A percentile compares a stretch with the other conserved stretches of the same genome.
phyloP scores from a whole-genome alignment of 805 yeast genomes.

The Saccharomycopsis sp. region DNA sequence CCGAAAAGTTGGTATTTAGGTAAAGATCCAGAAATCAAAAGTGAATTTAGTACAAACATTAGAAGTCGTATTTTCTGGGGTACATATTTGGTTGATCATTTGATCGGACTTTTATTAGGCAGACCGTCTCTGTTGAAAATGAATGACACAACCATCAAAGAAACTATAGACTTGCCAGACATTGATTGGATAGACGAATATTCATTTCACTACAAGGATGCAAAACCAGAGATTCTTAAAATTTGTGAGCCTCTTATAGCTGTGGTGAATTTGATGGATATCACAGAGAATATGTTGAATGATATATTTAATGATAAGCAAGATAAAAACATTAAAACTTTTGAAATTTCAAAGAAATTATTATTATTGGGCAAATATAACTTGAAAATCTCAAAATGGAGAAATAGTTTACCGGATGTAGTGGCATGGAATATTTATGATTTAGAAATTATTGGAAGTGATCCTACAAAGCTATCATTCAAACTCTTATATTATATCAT shows the following conservation, averaged over 20 bases:
- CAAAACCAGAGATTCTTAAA: conserved; percentile 23
- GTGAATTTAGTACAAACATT: conserved; percentile 28
- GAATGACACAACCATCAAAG: conserved; percentile 54
- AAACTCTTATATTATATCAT: conserved; percentile 54
- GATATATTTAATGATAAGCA: conserved; percentile 30
- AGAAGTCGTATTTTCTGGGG: conserved; percentile 64
- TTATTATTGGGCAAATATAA: conserved; percentile 34
- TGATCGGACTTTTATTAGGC: conserved; percentile 52
- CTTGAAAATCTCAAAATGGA: conserved; percentile 46
- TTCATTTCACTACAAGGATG: conserved; percentile 7
- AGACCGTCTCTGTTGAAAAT: conserved; percentile 49
- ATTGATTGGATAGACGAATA: conserved; percentile 57
- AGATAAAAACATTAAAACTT: conserved; percentile 28
- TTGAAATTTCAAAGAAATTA: conserved; percentile 31
- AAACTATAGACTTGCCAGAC: conserved; percentile 52
- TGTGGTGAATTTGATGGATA: conserved; percentile 38
- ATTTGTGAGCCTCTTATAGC: conserved; percentile 26
- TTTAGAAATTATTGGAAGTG: conserved; percentile 38
- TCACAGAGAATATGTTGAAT: conserved; percentile 33
- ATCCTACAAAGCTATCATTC: conserved; percentile 47
- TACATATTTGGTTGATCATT: conserved; percentile 56
- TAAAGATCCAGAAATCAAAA: conserved; percentile 29
- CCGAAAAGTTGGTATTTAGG: conserved; percentile 51
- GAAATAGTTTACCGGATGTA: conserved; percentile 39
- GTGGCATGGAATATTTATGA: conserved; percentile 41